These are phyloP conservation scores for Ochetophila trinervis DNA, from an alignment of 306 rosid genomes.

Conservation along the genomic window DNA sequence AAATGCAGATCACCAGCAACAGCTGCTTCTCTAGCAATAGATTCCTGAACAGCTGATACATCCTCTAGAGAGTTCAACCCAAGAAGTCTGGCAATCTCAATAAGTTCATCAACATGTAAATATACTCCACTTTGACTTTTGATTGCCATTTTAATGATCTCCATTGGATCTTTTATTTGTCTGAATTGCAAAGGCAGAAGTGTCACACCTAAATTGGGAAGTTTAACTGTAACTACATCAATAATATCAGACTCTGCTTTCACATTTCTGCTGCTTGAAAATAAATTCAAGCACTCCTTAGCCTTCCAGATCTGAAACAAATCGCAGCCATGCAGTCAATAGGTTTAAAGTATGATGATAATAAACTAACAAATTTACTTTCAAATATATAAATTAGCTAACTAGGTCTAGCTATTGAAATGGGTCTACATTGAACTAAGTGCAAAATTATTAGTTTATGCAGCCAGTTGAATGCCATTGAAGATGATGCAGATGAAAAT, in stretches of 20 bases:
- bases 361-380: constrained; percentile 19
- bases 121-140: constrained; percentile 83
- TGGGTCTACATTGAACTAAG: background rate
- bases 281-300: constrained; percentile 81
- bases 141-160: constrained; percentile 83
- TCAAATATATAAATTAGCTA: background rate
- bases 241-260: constrained; percentile 79
- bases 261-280: constrained; percentile 62
- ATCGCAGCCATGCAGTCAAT: constrained; percentile 26
- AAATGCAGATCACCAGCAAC: constrained; percentile 97
- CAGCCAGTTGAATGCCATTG: background rate
- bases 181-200: constrained; percentile 94
- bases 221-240: constrained; percentile 77
- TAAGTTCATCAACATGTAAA: constrained; percentile 91
- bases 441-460: background rate
- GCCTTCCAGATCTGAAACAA: constrained; percentile 93
- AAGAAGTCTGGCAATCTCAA: constrained; percentile 88
- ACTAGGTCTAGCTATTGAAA: background rate
- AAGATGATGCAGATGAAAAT: background rate
- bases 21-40: constrained; percentile 99
- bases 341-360: constrained; percentile 20
- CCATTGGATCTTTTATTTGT: constrained; percentile 94
- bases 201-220: constrained; percentile 93
- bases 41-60: constrained; percentile 84
- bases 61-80: constrained; percentile 78